Conservation (phyloP, 495 filamentous ascomycete genomes). For the Penicillium crystallinum region DNA sequence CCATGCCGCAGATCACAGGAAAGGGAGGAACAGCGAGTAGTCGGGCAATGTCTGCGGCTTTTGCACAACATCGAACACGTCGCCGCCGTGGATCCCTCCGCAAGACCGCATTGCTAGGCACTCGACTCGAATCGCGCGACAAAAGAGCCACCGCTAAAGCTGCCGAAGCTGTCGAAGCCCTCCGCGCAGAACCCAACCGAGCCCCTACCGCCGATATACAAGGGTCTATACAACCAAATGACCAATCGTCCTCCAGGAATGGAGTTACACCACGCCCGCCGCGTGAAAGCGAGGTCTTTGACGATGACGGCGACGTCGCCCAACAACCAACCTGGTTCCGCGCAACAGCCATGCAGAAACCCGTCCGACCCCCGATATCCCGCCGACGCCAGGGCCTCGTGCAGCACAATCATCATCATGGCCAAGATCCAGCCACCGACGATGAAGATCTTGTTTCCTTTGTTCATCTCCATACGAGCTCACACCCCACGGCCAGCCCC, state of each 20-base stretch:
- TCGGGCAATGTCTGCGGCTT: constrained; percentile 49
- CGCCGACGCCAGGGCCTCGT: constrained; percentile 27
- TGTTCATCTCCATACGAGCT: constrained; percentile 29
- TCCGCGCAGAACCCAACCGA: constrained; percentile 35
- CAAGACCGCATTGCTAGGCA: constrained; percentile 73
- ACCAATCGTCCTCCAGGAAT: constrained; percentile 18
- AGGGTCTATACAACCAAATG: constrained; percentile 3
- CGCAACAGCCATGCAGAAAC: constrained; percentile 20
- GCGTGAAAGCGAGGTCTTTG: constrained; percentile 13
- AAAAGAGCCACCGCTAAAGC: constrained; percentile 38
- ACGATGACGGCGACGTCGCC: constrained; percentile 12
- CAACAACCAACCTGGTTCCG: constrained; percentile 25
- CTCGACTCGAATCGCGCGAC: constrained; percentile 47
- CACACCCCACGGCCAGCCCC: constrained; percentile 26
- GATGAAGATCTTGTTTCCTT: constrained; percentile 71
- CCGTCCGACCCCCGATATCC: constrained; percentile 15
- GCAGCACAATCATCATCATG: constrained; percentile 52
- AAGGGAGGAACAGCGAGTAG: constrained; percentile 23
- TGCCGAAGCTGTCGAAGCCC: constrained; percentile 36
- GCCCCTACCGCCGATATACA: neutral
- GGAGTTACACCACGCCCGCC: constrained; percentile 3
- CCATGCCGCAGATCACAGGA: constrained; percentile 15
- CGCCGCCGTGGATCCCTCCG: constrained; percentile 72
- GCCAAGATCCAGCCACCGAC: constrained; percentile 69
- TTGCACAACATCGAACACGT: constrained; percentile 62